Evolutionary conservation across 208 protist species (phyloP).

Genomic region (Porcisia hertigi): DNA sequence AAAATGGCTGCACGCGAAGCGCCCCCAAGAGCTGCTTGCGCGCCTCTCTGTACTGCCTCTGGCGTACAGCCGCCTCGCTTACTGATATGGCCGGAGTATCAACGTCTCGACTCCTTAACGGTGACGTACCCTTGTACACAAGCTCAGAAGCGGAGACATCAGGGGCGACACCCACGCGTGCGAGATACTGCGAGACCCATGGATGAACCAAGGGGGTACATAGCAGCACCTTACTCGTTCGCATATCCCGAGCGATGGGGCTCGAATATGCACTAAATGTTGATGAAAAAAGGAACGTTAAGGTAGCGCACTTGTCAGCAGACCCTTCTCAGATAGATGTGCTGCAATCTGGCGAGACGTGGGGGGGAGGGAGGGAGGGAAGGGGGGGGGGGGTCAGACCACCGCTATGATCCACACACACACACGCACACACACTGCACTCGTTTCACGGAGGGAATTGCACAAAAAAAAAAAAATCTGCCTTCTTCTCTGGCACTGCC

Average conservation of each 20-base stretch:
- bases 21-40: not conserved
- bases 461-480: too few relatives aligned
- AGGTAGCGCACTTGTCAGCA: too few relatives aligned
- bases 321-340: too few relatives aligned
- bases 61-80: not conserved
- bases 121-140: not conserved
- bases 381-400: too few relatives aligned
- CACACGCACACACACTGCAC: too few relatives aligned
- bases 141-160: not conserved
- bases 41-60: conserved; percentile 4
- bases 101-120: not conserved
- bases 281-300: too few relatives aligned
- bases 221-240: not conserved
- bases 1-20: conserved; percentile 4
- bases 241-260: not conserved
- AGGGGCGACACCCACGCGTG: not conserved
- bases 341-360: too few relatives aligned
- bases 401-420: too few relatives aligned
- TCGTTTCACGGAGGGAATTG: too few relatives aligned
- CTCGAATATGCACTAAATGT: too few relatives aligned
- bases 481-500: too few relatives aligned
- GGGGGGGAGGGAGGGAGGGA: too few relatives aligned
- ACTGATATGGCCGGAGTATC: not conserved
- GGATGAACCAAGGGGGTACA: not conserved
- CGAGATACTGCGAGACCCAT: conserved; percentile 1